Percentiles rank a stretch among this genome's conserved stretches.
These are phyloP conservation scores for Samsoniella hepiali DNA, from an alignment of 2,329 filamentous ascomycete genomes.

Conservation along the genomic window DNA sequence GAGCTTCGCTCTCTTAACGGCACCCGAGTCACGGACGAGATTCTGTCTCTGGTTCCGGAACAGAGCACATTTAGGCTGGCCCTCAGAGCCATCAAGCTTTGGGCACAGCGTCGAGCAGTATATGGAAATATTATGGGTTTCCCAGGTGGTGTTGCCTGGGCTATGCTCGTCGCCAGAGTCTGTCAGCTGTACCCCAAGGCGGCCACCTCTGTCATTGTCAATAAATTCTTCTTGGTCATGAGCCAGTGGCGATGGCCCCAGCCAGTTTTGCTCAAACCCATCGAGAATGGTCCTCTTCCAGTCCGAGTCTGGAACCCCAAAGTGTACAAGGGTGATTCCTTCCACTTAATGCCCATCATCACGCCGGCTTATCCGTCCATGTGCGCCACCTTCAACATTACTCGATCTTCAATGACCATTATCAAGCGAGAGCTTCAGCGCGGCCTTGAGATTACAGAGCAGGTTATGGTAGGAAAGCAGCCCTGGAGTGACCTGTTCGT, in stretches of 20 bases:
- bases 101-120: slow-evolving; percentile 88
- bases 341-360: slow-evolving; percentile 96
- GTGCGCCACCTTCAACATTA: slow-evolving; percentile 96
- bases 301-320: slow-evolving; percentile 94
- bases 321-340: slow-evolving; percentile 75
- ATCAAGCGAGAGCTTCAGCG: slow-evolving; percentile 80
- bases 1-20: slow-evolving; percentile 91
- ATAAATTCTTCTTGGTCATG: slow-evolving; percentile 93
- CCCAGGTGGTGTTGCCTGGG: slow-evolving; percentile 95
- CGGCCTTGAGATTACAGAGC: slow-evolving; percentile 71
- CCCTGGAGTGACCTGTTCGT: slow-evolving; percentile 86
- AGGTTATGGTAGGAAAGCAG: slow-evolving; percentile 72
- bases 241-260: slow-evolving; percentile 90
- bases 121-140: slow-evolving; percentile 97
- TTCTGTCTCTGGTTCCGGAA: slow-evolving; percentile 83
- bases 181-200: slow-evolving; percentile 96
- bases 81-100: slow-evolving; percentile 88
- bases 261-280: slow-evolving; percentile 84
- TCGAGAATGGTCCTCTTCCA: slow-evolving; percentile 76
- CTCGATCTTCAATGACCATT: slow-evolving; percentile 76
- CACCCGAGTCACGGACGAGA: slow-evolving; percentile 90
- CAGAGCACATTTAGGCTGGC: slow-evolving; percentile 86
- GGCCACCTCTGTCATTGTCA: slow-evolving; percentile 80
- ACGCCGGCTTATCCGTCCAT: slow-evolving; percentile 96
- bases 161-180: slow-evolving; percentile 92